Conservation (phyloP, 1,284 basidiomycete genomes). For the Ustilago nuda region DNA sequence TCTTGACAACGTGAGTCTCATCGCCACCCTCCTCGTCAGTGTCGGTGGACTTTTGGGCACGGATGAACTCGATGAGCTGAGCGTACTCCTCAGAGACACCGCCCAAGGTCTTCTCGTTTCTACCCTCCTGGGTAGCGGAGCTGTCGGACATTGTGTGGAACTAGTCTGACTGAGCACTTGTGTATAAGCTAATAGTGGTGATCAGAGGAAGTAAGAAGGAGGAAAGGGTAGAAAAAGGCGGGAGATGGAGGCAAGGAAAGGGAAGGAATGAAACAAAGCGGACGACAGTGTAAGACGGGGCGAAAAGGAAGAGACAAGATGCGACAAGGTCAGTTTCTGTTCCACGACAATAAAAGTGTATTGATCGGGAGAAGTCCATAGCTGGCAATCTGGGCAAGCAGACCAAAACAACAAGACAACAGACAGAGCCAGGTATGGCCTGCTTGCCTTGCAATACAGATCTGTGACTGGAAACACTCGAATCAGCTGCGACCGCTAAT, state of each 20-base stretch:
- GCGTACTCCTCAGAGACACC: conserved; percentile 65
- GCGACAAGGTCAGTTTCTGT: background rate
- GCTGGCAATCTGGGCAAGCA: background rate
- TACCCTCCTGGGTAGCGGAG: conserved; percentile 56
- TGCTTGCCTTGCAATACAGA: background rate
- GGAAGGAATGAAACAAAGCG: background rate
- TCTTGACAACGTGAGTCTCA: conserved; percentile 63
- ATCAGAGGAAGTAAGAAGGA: background rate
- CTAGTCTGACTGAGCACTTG: conserved; percentile 4
- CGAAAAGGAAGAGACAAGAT: background rate
- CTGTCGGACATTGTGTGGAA: conserved; percentile 48
- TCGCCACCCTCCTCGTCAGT: conserved; percentile 60
- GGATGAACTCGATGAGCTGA: conserved; percentile 65
- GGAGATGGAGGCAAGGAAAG: background rate
- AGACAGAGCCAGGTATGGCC: background rate
- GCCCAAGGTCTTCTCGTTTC: conserved; percentile 43
- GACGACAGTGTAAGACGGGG: background rate
- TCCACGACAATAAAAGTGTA: background rate
- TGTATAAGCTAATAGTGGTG: conserved; percentile 7
- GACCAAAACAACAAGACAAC: background rate
- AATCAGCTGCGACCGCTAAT: background rate
- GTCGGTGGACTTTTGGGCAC: conserved; percentile 54
- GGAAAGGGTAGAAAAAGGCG: background rate
- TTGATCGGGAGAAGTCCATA: background rate
- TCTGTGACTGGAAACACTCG: background rate